Evolutionary conservation across 108 stramenopile genomes (phyloP).

Genomic region (Discostella pseudostelligera): DNA sequence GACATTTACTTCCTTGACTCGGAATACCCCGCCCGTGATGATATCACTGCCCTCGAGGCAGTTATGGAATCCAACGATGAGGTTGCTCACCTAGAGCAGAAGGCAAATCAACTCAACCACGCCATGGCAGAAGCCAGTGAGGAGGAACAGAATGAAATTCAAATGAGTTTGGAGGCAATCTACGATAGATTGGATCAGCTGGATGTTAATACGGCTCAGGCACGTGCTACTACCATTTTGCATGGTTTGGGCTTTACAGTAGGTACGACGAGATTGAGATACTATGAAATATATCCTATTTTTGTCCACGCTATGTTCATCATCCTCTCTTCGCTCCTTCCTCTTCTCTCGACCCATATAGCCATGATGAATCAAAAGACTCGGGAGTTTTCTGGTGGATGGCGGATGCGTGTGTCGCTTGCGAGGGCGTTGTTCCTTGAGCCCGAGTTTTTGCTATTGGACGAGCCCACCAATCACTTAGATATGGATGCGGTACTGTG

Average conservation of each 20-base stretch:
- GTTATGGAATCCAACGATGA: constrained; percentile 94
- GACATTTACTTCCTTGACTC: constrained; percentile 95
- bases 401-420: constrained; percentile 98
- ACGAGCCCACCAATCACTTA: constrained; percentile 83
- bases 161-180: constrained; percentile 74
- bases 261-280: too few relatives aligned
- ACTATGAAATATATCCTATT: too few relatives aligned
- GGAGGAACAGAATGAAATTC: constrained; percentile 72
- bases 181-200: constrained; percentile 97
- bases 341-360: too few relatives aligned
- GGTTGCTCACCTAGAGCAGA: constrained; percentile 78
- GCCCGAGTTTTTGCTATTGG: constrained; percentile 91
- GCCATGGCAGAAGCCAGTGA: constrained; percentile 87
- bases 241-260: constrained; percentile 95
- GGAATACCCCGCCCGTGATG: constrained; percentile 93
- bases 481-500: constrained; percentile 99
- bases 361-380: constrained; percentile 94
- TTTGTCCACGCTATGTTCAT: too few relatives aligned
- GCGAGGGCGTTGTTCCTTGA: constrained; percentile 95
- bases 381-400: constrained; percentile 95
- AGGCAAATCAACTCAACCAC: constrained; percentile 88
- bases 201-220: constrained; percentile 95
- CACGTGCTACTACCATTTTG: constrained; percentile 95
- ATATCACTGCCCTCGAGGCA: constrained; percentile 95
- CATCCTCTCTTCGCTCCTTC: too few relatives aligned